These are phyloP conservation scores for Pyrrhoderma noxium DNA, from an alignment of 1,284 basidiomycete species.

Conservation along the genomic window DNA sequence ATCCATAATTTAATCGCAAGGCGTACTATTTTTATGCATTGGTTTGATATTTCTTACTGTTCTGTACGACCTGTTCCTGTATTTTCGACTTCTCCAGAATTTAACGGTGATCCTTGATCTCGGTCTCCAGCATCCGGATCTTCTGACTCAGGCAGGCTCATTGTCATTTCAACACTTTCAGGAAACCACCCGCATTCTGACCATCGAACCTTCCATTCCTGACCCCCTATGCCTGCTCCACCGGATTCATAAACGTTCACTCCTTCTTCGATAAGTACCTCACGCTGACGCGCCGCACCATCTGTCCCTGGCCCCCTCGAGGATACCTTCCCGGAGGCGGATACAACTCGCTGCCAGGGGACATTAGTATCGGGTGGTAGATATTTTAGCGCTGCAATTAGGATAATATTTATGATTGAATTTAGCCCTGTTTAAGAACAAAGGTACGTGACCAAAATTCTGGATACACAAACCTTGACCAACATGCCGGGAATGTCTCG, in stretches of 20 bases:
- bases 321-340: conserved; percentile 64
- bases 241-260: conserved; percentile 48
- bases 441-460: background rate
- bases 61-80: no score
- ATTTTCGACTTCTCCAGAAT: no score
- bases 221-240: conserved; percentile 24
- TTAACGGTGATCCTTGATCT: no score
- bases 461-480: conserved; percentile 58
- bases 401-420: background rate
- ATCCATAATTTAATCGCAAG: no score
- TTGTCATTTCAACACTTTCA: conserved; percentile 22
- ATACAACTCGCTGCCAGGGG: conserved; percentile 71
- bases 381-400: conserved; percentile 55
- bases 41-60: no score
- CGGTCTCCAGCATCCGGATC: conserved; percentile 7
- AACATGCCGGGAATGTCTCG: conserved; percentile 74
- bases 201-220: conserved; percentile 45
- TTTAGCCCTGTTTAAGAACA: background rate
- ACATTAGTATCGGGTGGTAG: conserved; percentile 54
- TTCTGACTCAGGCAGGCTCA: background rate
- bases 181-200: conserved; percentile 58
- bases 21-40: no score
- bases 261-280: conserved; percentile 62
- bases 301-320: conserved; percentile 71
- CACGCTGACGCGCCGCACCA: conserved; percentile 59